phyloP scores from a whole-genome alignment of 257 asterid species.

The Ilex aquifolium region DNA sequence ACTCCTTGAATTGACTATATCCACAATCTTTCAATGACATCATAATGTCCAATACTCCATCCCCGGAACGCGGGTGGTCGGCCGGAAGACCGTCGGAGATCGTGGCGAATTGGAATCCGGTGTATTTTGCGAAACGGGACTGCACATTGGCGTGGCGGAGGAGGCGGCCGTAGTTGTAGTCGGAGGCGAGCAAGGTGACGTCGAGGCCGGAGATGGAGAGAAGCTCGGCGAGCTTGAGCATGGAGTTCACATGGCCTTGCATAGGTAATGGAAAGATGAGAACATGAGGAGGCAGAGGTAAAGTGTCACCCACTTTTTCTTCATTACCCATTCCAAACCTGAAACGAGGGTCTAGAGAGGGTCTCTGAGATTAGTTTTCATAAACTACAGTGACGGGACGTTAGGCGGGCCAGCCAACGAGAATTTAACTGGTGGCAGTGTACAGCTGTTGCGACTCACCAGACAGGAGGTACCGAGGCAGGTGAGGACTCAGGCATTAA shows the following conservation, averaged over 20 bases:
- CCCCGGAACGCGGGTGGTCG: background rate
- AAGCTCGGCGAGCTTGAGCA: conserved; percentile 2
- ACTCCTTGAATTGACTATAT: background rate
- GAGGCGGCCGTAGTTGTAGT: background rate
- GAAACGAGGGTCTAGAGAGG: too few relatives aligned
- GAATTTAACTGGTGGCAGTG: too few relatives aligned
- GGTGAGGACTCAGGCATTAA: too few relatives aligned
- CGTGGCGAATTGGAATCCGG: background rate
- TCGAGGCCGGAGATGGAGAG: background rate
- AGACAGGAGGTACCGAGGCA: too few relatives aligned
- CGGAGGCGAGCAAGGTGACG: background rate
- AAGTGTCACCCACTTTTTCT: too few relatives aligned
- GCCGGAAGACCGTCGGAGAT: background rate
- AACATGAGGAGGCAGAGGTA: background rate
- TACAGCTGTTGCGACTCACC: too few relatives aligned
- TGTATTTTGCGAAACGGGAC: background rate
- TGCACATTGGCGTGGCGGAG: background rate
- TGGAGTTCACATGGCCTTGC: background rate
- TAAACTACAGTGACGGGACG: too few relatives aligned
- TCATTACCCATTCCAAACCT: too few relatives aligned
- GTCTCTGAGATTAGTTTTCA: too few relatives aligned
- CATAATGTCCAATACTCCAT: background rate
- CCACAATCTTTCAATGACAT: background rate
- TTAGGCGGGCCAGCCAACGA: too few relatives aligned
- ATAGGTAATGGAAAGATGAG: background rate